Base-by-base conservation (phyloP, 768 basidiomycete genomes). In the Sporobolomyces roseus region DNA sequence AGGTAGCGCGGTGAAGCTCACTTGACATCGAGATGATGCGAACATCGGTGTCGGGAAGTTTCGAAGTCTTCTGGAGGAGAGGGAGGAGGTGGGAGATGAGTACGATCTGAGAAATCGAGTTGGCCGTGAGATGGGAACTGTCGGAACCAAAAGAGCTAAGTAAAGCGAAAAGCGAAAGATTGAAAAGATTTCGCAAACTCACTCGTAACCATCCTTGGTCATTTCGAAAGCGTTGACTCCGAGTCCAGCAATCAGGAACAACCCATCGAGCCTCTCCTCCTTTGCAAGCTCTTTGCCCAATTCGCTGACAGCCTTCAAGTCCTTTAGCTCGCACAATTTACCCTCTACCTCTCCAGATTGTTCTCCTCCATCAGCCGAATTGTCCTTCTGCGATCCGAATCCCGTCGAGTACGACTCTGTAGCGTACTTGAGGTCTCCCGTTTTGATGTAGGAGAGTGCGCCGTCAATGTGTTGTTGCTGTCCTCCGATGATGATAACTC, bases 121-220 rank as follows among this genome's bases (percentile, higher is more conserved):
- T 72, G 62, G 58, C 49, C 4, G 52, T 64, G 0, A 72, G 29
- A 49, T 72, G 70, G 0, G 65, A 36, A 65, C 58, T 60, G 30
- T 36, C 2, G 16, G 41, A 30, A 8, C 7, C 25, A 1, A 4
- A 36, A 17, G 43, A 17, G 41, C 33, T n/a, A 41, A 36, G 8
- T 4, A 4, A 36, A 10, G 23, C 9, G 13, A 19, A 33, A 25
- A 25, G 4, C 6, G 21, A 21, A 49, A 23, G 23, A 36, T 27
- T 21, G 27, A 25, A 41, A 36, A 19, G 25, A 21, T n/a, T n/a
- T n/a, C n/a, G n/a, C 35, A 17, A 12, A 32, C 68, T 33, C 59
- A 70, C 68, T 72, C 70, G 70, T 56, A 67, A 27, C 70, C 70
- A 19, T 72, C 70, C 25, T 64, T 61, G 21, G 70, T 72, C 32